phyloP scores from a whole-genome alignment of 768 basidiomycete species.

The Lyophyllum atratum region DNA sequence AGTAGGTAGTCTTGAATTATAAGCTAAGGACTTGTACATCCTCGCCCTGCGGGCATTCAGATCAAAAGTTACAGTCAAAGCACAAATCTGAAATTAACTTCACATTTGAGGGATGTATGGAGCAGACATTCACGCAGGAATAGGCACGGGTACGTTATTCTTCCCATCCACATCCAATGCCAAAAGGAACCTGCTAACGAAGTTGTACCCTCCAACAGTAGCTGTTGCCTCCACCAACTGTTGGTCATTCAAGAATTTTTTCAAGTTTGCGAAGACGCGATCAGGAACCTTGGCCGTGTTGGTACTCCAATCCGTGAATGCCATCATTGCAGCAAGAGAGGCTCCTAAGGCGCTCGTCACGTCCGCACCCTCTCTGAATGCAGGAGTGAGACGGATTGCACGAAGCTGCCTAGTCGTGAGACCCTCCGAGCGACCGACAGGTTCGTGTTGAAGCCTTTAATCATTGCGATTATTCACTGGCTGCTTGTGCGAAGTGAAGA shows the following conservation, averaged over 20 bases:
- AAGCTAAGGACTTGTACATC: background rate
- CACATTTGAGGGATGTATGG: too few species aligned
- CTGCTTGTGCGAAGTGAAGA: background rate
- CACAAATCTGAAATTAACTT: too few species aligned
- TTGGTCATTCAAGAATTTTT: constrained; percentile 22
- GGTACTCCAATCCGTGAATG: constrained; percentile 30
- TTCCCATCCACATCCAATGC: constrained; percentile 30
- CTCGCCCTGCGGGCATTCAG: background rate
- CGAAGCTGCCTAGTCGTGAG: constrained; percentile 29
- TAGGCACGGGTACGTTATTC: constrained; percentile 27
- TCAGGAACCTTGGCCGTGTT: constrained; percentile 24
- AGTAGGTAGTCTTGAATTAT: constrained; percentile 5
- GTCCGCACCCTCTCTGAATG: constrained; percentile 13
- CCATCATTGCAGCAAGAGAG: constrained; percentile 25
- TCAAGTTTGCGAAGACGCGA: constrained; percentile 22
- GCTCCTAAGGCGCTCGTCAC: constrained; percentile 19
- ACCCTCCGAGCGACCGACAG: constrained; percentile 32
- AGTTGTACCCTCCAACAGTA: constrained; percentile 30
- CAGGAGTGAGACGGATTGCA: constrained; percentile 24
- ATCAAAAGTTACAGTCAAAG: too few species aligned
- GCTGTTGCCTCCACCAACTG: constrained; percentile 30
- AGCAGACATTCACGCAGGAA: constrained; percentile 6
- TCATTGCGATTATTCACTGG: background rate
- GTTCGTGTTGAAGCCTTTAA: constrained; percentile 32
- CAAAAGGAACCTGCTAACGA: constrained; percentile 30